These are phyloP conservation scores for Miscanthus lutarioriparius DNA, from an alignment of 176 grass and related monocot species.

Conservation along the genomic window DNA sequence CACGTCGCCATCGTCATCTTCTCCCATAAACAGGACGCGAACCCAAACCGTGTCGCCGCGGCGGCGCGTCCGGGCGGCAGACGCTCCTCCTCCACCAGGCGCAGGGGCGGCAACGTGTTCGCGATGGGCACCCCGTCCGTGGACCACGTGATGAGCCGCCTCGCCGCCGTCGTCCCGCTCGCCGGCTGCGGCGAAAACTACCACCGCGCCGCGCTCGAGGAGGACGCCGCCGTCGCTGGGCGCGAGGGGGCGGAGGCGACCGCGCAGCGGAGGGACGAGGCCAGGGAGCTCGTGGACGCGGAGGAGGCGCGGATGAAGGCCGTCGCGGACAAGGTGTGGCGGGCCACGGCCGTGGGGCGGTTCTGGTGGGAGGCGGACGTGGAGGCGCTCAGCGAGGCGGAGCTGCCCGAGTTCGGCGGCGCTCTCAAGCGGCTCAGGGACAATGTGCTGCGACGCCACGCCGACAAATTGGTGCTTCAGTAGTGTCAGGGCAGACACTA, in stretches of 20 bases:
- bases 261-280: neutral
- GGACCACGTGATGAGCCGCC: neutral
- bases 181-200: neutral
- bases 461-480: neutral
- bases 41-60: too few relatives aligned
- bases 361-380: slow-evolving; percentile 1
- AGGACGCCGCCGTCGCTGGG: neutral
- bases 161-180: neutral
- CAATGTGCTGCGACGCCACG: neutral
- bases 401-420: neutral
- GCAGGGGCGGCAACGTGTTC: neutral
- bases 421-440: neutral
- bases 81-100: neutral
- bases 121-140: neutral
- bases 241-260: neutral
- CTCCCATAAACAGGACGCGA: neutral
- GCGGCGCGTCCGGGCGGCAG: too few relatives aligned
- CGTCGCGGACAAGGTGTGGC: neutral
- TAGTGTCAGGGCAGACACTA: neutral
- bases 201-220: neutral
- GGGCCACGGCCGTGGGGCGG: neutral
- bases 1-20: neutral
- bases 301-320: neutral
- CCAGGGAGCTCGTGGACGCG: neutral
- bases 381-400: neutral